Evolutionary conservation across 371 early-diverging fungal genomes (phyloP).

Genomic region (Pancytospora philotis): DNA sequence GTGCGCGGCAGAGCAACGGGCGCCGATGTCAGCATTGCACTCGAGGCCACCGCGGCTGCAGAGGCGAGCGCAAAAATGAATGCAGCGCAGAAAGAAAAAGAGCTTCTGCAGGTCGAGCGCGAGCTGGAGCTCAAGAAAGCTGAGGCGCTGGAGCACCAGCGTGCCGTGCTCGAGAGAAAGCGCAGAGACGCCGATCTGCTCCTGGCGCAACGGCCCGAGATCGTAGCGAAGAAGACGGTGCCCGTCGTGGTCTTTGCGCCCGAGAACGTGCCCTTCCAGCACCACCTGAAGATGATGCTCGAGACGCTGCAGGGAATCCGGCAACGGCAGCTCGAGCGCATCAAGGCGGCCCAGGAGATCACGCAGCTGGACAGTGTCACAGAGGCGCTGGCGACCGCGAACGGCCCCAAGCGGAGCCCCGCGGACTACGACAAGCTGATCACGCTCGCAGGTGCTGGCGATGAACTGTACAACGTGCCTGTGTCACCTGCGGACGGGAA

Average conservation of each 20-base stretch:
- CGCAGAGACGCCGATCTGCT: too few species aligned
- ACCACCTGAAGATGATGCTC: constrained; percentile 10
- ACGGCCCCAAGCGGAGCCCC: background rate
- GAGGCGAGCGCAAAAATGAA: background rate
- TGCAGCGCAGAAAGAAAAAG: background rate
- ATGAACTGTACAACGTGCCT: too few species aligned
- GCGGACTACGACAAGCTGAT: background rate
- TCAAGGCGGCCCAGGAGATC: background rate
- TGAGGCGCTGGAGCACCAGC: too few species aligned
- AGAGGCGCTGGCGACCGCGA: background rate
- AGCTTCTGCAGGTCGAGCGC: background rate
- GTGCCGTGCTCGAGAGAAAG: constrained; percentile 1
- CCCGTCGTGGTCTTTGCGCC: constrained; percentile 5
- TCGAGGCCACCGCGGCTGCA: background rate
- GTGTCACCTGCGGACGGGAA: too few species aligned
- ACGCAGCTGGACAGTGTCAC: background rate
- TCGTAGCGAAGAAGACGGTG: background rate
- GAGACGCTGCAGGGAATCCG: background rate
- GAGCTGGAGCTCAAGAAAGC: too few species aligned
- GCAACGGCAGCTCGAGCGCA: background rate
- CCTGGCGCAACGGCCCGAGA: background rate
- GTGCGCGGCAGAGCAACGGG: too few species aligned
- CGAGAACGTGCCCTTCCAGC: constrained; percentile 1
- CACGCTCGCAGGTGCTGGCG: too few species aligned
- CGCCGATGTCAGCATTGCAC: too few species aligned